phyloP scores from a whole-genome alignment of 2,329 filamentous ascomycete genomes.

The Colletotrichum sp. region DNA sequence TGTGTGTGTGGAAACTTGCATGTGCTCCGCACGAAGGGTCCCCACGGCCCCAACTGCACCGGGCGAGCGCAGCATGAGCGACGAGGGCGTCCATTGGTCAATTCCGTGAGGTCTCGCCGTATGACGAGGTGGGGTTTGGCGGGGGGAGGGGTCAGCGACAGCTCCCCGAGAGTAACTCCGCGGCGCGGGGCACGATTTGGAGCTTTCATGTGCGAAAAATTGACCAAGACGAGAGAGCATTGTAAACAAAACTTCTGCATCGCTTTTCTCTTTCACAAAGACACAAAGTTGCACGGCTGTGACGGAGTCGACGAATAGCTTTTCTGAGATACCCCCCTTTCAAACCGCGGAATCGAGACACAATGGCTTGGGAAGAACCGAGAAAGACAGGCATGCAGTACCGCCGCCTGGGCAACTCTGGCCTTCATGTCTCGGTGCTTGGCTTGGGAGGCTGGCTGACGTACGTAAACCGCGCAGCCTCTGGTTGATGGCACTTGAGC shows the following conservation, averaged over 20 bases:
- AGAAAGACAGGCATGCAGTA: conserved; percentile 50
- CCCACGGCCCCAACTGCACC: not conserved
- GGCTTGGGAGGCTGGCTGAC: conserved; percentile 71
- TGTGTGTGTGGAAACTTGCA: not conserved
- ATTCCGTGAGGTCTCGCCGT: not conserved
- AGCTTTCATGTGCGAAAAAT: not conserved
- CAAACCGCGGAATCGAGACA: conserved; percentile 6
- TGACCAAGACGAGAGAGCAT: not conserved
- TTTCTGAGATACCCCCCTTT: not conserved
- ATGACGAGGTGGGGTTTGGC: conserved; percentile 10
- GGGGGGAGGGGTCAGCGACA: not conserved
- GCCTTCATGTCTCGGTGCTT: conserved; percentile 71
- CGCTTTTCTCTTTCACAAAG: not conserved
- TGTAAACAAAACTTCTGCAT: not conserved
- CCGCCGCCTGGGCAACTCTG: conserved; percentile 53
- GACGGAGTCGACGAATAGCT: not conserved
- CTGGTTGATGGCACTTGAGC: conserved; percentile 33
- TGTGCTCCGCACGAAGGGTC: not conserved
- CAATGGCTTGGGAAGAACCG: conserved; percentile 49
- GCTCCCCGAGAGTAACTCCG: not conserved
- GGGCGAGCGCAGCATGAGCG: not conserved
- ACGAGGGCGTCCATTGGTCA: conserved; percentile 2
- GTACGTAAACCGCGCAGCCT: not conserved
- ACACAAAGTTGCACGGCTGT: not conserved
- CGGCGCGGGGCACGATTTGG: conserved; percentile 14